Evolutionary conservation across 2,329 filamentous ascomycete genomes (phyloP).

Genomic region (Penicillium freii): DNA sequence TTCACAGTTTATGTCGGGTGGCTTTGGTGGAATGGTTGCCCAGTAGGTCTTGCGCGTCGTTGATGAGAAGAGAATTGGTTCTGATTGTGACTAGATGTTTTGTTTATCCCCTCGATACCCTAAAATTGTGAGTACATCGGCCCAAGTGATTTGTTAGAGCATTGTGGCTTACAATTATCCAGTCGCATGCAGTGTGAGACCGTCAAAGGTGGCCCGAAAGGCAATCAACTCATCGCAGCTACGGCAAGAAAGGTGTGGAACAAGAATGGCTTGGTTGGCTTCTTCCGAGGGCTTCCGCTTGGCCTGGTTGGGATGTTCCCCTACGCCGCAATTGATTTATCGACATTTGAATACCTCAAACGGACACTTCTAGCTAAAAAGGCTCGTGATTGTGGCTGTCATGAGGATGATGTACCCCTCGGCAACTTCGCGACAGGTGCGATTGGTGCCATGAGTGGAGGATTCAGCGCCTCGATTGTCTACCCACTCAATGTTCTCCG

Average conservation of each 20-base stretch:
- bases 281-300: conserved; percentile 91
- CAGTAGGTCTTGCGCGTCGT: conserved; percentile 58
- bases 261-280: conserved; percentile 69
- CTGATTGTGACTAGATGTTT: conserved; percentile 60
- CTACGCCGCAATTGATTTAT: conserved; percentile 94
- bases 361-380: conserved; percentile 67
- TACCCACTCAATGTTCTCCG: conserved; percentile 93
- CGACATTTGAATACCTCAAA: conserved; percentile 92
- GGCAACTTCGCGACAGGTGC: conserved; percentile 81
- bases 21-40: conserved; percentile 87
- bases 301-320: conserved; percentile 96
- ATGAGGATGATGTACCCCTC: conserved; percentile 78
- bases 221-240: conserved; percentile 75
- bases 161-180: conserved; percentile 10
- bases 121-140: conserved; percentile 54
- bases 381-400: conserved; percentile 65
- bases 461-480: conserved; percentile 87
- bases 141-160: neutral
- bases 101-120: conserved; percentile 84
- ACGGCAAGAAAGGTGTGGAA: conserved; percentile 86
- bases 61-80: neutral
- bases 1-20: conserved; percentile 88
- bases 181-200: conserved; percentile 91
- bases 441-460: conserved; percentile 88
- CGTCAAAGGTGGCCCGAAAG: conserved; percentile 77